phyloP scores from a whole-genome alignment of 2,329 filamentous ascomycete species.

The Fusarium guadeloupense region DNA sequence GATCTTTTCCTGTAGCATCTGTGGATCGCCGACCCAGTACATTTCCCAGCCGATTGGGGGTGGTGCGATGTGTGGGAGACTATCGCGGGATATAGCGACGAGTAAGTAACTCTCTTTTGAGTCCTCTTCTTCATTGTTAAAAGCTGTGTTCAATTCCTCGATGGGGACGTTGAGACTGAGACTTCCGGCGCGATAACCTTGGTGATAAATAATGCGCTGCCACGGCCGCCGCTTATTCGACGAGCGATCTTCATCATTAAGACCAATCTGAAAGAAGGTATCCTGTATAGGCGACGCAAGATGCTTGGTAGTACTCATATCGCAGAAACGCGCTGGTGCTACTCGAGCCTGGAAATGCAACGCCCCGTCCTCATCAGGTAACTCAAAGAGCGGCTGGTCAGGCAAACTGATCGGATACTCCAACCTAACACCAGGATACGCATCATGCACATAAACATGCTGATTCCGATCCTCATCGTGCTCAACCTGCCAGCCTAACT shows the following conservation, averaged over 20 bases:
- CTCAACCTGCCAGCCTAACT: constrained; percentile 6
- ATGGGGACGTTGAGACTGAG: constrained; percentile 5
- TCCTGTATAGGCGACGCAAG: background rate
- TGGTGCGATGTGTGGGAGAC: constrained; percentile 3
- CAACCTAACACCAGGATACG: constrained; percentile 2
- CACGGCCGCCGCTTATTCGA: constrained; percentile 4
- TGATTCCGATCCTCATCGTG: constrained; percentile 1
- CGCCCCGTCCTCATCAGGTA: background rate
- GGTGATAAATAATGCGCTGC: constrained; percentile 23
- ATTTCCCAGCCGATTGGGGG: constrained; percentile 1
- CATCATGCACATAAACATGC: constrained; percentile 8
- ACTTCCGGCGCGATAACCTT: constrained; percentile 13
- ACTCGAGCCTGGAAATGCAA: background rate
- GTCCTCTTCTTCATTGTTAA: background rate
- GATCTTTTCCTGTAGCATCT: constrained; percentile 2
- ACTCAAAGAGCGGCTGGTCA: background rate
- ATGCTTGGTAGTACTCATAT: background rate
- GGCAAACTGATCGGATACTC: constrained; percentile 14
- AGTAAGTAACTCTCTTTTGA: background rate
- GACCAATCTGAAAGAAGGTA: constrained; percentile 12
- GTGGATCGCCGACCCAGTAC: constrained; percentile 12
- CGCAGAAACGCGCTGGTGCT: background rate
- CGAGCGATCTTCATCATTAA: constrained; percentile 15
- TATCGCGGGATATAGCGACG: constrained; percentile 10
- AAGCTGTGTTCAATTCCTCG: background rate